A percentile compares a stretch with the other conserved stretches of the same genome.
Conservation (phyloP, 2,329 filamentous ascomycete genomes). For the Zymoseptoria crescenta region DNA sequence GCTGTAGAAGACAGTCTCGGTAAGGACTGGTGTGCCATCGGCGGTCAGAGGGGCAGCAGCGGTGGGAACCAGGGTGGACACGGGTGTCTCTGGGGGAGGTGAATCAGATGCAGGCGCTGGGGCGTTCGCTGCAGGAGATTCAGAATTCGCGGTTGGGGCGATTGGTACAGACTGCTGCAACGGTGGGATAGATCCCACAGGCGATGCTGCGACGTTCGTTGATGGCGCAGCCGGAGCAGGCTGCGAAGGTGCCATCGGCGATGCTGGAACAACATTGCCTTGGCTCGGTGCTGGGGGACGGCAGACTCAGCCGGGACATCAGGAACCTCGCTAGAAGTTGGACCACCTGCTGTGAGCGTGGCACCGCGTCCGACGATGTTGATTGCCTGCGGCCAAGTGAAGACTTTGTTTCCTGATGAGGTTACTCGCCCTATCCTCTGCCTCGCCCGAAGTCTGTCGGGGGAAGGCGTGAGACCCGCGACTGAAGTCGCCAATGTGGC, state of each 20-base stretch:
- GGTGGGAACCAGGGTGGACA: not conserved
- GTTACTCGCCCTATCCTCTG: not conserved
- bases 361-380: not conserved
- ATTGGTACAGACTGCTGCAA: not conserved
- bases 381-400: not conserved
- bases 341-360: not conserved
- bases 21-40: not conserved
- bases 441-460: not conserved
- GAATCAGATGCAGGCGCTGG: not conserved
- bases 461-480: not conserved
- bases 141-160: too few relatives aligned
- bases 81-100: not conserved
- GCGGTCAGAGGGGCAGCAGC: not conserved
- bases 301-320: not conserved
- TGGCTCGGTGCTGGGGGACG: not conserved
- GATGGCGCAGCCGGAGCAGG: not conserved
- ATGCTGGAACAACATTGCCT: not conserved
- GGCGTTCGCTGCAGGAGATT: not conserved
- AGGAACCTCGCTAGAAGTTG: not conserved
- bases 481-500: slow-evolving; percentile 2
- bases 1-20: slow-evolving; percentile 9
- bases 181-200: not conserved
- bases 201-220: not conserved
- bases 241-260: not conserved
- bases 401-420: not conserved